Evolutionary conservation across 768 basidiomycete genomes (phyloP).

Genomic region (Tricholoma furcatifolium): DNA sequence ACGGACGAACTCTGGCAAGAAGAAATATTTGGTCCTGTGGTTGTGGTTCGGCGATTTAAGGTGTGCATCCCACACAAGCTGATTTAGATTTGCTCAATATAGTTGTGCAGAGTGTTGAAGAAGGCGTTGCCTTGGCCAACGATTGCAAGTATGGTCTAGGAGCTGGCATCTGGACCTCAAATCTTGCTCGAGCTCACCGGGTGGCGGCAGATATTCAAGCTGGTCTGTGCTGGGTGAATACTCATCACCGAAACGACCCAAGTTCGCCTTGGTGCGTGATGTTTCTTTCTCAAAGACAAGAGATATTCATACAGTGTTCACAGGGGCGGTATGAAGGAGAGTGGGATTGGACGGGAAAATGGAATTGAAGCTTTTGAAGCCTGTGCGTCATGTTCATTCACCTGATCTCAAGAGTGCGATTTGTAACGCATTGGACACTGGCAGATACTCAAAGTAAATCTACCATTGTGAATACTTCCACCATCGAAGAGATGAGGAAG

Average conservation of each 20-base stretch:
- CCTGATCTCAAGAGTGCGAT: not conserved
- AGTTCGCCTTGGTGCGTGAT: slow-evolving; percentile 76
- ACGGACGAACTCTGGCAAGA: slow-evolving; percentile 75
- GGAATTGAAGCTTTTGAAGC: slow-evolving; percentile 78
- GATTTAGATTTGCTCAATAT: not conserved
- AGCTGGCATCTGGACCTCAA: slow-evolving; percentile 76
- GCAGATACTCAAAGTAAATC: slow-evolving; percentile 86
- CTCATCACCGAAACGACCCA: slow-evolving; percentile 87
- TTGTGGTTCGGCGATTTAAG: slow-evolving; percentile 52
- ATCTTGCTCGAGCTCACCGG: slow-evolving; percentile 75
- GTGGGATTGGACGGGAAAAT: slow-evolving; percentile 85
- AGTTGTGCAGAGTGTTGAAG: slow-evolving; percentile 49
- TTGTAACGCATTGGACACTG: not conserved
- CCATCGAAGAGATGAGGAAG: slow-evolving; percentile 51
- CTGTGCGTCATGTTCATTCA: slow-evolving; percentile 44
- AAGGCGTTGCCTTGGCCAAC: slow-evolving; percentile 72
- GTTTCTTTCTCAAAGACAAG: not conserved
- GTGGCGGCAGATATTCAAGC: slow-evolving; percentile 68
- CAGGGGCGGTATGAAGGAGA: slow-evolving; percentile 90
- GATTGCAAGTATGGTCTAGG: slow-evolving; percentile 79
- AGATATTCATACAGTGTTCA: not conserved
- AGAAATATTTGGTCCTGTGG: slow-evolving; percentile 87
- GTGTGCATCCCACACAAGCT: slow-evolving; percentile 21
- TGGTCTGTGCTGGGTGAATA: slow-evolving; percentile 87
- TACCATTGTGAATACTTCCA: slow-evolving; percentile 70